phyloP scores from a whole-genome alignment of 768 basidiomycete species.

The Chiua virens region DNA sequence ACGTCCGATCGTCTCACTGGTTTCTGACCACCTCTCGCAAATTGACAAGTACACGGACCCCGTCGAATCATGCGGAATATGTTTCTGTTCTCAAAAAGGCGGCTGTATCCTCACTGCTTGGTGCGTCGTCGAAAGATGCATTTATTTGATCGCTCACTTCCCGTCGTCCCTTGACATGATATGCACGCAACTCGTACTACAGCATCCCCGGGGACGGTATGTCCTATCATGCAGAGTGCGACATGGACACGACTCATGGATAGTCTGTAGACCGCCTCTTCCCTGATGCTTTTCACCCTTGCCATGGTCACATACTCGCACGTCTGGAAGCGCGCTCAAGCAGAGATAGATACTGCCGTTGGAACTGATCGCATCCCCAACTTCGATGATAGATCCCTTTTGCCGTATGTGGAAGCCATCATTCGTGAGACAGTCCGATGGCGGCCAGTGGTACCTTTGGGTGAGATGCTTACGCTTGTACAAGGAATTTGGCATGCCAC shows the following conservation, averaged over 20 bases:
- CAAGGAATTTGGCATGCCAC: constrained; percentile 6
- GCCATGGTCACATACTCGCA: constrained; percentile 4
- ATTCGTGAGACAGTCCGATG: constrained; percentile 7
- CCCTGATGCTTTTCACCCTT: constrained; percentile 2
- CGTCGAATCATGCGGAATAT: background rate
- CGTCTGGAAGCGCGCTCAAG: constrained; percentile 4
- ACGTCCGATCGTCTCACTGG: background rate
- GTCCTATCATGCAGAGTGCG: background rate
- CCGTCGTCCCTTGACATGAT: too few relatives aligned
- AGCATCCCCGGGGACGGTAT: background rate
- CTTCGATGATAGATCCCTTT: background rate
- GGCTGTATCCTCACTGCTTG: background rate
- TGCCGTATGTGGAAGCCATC: constrained; percentile 10
- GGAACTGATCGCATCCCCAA: background rate
- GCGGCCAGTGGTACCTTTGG: background rate
- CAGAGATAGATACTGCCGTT: background rate
- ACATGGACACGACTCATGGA: background rate
- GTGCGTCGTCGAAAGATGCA: background rate
- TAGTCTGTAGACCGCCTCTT: background rate
- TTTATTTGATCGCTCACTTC: too few relatives aligned
- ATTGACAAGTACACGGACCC: background rate
- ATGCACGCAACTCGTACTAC: too few relatives aligned
- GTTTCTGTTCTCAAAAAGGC: background rate
- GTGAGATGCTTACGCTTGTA: background rate
- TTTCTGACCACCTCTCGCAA: background rate